Base-by-base conservation (phyloP, 495 filamentous ascomycete species). In the Lasiosphaeria hispida region DNA sequence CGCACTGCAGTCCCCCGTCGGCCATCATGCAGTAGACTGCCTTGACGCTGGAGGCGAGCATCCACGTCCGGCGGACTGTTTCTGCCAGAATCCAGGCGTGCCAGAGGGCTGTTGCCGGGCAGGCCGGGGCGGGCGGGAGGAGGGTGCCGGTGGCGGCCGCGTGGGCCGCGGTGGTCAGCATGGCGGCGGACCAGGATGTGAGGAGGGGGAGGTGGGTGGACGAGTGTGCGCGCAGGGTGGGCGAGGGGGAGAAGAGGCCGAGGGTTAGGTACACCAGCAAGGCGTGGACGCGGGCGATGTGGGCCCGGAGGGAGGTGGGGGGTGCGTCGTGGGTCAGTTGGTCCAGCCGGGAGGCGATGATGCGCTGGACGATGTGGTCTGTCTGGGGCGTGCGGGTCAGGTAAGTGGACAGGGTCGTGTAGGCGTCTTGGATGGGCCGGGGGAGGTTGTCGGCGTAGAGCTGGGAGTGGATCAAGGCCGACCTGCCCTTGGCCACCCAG, bases 171-270 rank as follows among this genome's bases (percentile, higher is more conserved):
- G 56, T 61, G 1, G 61, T 58, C 10, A 67, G 65, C 35, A 80
- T 64, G 48, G 69, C 63, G n/a, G 61, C 38, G 1, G 67, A 69
- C 77, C 77, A 80, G 0, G 43, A 33, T 14, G 63, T 65, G 17
- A 85, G 64, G 14, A 72, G 69, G 0, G 72, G 65, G 18, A 80
- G 75, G 11, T 75, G 62, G 30, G 60, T 47, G 54, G 81, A 77
- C n/a, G 79, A 74, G 72, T 61, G 1, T 72, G 67, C 2, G 23
- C 75, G 73, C 55, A 75, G 74, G 17, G 75, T 70, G 48, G 82
- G 72, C 60, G 83, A 76, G 40, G 77, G 77, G 60, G 83, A 80
- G 62, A 83, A 83, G 34, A 86, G 68, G 10, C 78, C 75, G 60
- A 86, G 81, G 54, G 80, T 74, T 48, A 78, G 76, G 57, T 75